Conservation (phyloP, 495 filamentous ascomycete species). For the Podospora comata region DNA sequence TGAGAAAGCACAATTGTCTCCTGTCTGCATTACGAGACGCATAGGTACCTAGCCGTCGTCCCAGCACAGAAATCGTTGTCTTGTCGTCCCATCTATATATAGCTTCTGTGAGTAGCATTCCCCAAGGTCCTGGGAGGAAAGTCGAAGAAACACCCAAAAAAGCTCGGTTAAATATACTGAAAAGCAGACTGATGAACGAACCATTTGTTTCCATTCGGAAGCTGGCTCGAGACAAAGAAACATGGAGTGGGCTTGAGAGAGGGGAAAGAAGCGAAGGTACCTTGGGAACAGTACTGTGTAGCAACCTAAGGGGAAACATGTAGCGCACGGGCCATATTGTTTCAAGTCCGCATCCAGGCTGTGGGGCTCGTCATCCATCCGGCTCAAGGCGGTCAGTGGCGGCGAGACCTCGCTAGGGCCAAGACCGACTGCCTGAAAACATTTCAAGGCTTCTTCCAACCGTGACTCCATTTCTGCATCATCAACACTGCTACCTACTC, state of each 20-base stretch:
- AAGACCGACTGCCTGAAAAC: constrained; percentile 2
- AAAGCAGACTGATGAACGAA: not conserved
- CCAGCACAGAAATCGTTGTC: not conserved
- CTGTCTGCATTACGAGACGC: not conserved
- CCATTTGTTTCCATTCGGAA: not conserved
- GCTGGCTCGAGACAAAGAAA: not conserved
- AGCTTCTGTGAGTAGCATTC: not conserved
- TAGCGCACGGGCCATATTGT: not conserved
- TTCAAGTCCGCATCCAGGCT: not conserved
- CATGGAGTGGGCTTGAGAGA: no score
- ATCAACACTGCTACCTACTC: not conserved
- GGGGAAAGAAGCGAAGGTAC: no score
- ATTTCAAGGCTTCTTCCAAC: constrained; percentile 3
- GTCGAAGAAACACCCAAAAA: not conserved
- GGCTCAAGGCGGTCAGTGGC: not conserved
- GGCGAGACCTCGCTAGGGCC: not conserved
- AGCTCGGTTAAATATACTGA: not conserved
- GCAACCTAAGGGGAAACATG: not conserved
- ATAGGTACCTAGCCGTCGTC: not conserved
- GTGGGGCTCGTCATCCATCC: not conserved
- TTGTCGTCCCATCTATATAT: not conserved
- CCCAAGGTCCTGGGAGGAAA: not conserved
- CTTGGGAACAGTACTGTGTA: not conserved
- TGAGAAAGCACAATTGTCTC: no score
- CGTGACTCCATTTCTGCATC: not conserved